Conservation (phyloP, 2,329 filamentous ascomycete genomes). For the Cladosporium sp. region DNA sequence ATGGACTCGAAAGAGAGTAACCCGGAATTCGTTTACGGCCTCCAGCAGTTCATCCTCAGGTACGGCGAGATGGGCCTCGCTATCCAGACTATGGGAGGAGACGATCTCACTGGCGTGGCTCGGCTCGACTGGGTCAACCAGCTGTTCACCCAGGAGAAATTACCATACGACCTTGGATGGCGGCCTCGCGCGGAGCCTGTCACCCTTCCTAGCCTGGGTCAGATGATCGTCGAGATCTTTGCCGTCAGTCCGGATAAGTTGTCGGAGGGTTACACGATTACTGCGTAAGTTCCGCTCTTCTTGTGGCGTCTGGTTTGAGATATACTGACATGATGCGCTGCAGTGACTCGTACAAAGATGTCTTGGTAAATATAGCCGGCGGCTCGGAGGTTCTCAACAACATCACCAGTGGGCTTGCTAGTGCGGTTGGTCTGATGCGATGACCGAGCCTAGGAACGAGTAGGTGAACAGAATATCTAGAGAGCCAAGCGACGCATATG, state of each 20-base stretch:
- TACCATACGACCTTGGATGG: conserved; percentile 42
- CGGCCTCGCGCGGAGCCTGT: conserved; percentile 30
- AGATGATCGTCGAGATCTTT: conserved; percentile 30
- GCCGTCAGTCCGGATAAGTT: conserved; percentile 24
- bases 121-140: conserved; percentile 37
- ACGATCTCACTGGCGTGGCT: conserved; percentile 36
- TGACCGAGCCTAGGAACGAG: background rate
- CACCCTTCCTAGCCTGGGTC: conserved; percentile 28
- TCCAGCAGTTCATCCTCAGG: conserved; percentile 37
- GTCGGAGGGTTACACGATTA: conserved; percentile 27
- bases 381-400: conserved; percentile 32
- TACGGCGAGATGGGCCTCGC: conserved; percentile 43
- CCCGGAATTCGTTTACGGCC: conserved; percentile 34
- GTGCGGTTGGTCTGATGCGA: conserved; percentile 26
- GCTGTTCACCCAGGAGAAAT: conserved; percentile 40
- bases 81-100: conserved; percentile 37
- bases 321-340: background rate
- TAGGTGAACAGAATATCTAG: background rate
- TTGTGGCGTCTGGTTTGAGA: background rate
- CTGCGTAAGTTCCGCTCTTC: background rate
- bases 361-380: conserved; percentile 28
- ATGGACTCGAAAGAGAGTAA: conserved; percentile 34
- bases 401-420: conserved; percentile 27
- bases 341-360: conserved; percentile 31
- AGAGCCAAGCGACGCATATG: background rate